phyloP scores from a whole-genome alignment of 345 rosid species.

The Theobroma cacao region DNA sequence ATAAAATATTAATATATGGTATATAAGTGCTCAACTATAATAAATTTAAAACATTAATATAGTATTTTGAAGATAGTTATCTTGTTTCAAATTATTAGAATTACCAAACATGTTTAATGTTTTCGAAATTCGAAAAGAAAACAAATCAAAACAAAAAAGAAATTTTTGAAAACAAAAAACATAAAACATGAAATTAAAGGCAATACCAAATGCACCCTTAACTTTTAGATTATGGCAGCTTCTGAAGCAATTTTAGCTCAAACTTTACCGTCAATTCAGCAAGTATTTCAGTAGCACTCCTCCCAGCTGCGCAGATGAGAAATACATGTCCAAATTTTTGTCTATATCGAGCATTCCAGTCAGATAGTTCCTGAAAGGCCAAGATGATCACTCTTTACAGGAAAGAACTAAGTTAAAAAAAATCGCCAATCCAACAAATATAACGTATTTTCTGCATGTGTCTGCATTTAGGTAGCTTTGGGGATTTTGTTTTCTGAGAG shows the following conservation, averaged over 20 bases:
- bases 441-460: background rate
- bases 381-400: background rate
- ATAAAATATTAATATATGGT: too few species aligned
- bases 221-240: background rate
- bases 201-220: too few species aligned
- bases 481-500: background rate
- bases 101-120: too few species aligned
- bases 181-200: too few species aligned
- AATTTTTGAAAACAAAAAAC: too few species aligned
- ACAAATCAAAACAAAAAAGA: too few species aligned
- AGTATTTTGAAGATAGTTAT: too few species aligned
- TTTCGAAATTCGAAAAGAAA: too few species aligned
- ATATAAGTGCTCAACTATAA: too few species aligned
- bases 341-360: slow-evolving; percentile 70
- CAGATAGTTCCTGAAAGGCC: slow-evolving; percentile 51
- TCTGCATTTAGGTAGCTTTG: background rate
- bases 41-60: too few species aligned
- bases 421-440: background rate
- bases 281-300: slow-evolving; percentile 71
- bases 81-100: too few species aligned
- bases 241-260: background rate
- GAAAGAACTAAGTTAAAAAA: background rate
- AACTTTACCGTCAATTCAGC: slow-evolving; percentile 63
- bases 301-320: slow-evolving; percentile 77
- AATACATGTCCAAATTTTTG: slow-evolving; percentile 75